Conservation (phyloP, 768 basidiomycete species). For the Trametes coccinea region DNA sequence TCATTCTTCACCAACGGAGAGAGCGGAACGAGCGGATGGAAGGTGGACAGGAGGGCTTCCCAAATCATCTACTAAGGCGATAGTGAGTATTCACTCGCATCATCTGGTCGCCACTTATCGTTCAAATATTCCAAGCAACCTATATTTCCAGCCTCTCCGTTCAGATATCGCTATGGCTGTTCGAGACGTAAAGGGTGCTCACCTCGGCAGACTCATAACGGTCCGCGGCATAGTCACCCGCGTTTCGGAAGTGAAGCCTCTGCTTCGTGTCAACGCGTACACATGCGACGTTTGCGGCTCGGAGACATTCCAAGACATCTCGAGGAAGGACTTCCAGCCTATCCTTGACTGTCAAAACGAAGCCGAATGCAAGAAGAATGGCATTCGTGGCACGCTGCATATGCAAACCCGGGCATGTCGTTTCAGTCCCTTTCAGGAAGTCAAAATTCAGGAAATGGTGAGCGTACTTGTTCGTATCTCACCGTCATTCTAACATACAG, state of each 20-base stretch:
- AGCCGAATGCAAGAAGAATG: slow-evolving; percentile 82
- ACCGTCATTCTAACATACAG: background rate
- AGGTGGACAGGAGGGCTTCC: slow-evolving; percentile 76
- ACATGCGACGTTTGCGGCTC: slow-evolving; percentile 98
- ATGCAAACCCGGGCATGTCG: slow-evolving; percentile 99
- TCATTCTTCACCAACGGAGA: slow-evolving; percentile 90
- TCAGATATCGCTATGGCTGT: slow-evolving; percentile 82
- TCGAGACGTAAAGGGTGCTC: slow-evolving; percentile 81
- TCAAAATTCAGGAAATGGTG: slow-evolving; percentile 99
- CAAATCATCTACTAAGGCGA: slow-evolving; percentile 87
- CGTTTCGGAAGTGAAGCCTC: slow-evolving; percentile 97
- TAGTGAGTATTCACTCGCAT: slow-evolving; percentile 64
- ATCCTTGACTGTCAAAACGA: slow-evolving; percentile 87
- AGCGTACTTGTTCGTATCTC: slow-evolving; percentile 17
- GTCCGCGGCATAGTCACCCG: slow-evolving; percentile 98
- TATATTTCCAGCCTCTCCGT: slow-evolving; percentile 90
- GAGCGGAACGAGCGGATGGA: slow-evolving; percentile 86
- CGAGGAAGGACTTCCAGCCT: slow-evolving; percentile 87
- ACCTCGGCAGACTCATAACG: slow-evolving; percentile 92
- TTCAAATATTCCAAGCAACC: slow-evolving; percentile 58
- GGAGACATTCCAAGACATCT: slow-evolving; percentile 98
- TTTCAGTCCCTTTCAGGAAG: slow-evolving; percentile 97
- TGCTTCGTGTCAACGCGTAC: slow-evolving; percentile 96
- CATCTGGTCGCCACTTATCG: background rate
- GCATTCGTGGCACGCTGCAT: slow-evolving; percentile 85